phyloP scores from a whole-genome alignment of 2,329 filamentous ascomycete genomes.

The Colletotrichum gigasporum region DNA sequence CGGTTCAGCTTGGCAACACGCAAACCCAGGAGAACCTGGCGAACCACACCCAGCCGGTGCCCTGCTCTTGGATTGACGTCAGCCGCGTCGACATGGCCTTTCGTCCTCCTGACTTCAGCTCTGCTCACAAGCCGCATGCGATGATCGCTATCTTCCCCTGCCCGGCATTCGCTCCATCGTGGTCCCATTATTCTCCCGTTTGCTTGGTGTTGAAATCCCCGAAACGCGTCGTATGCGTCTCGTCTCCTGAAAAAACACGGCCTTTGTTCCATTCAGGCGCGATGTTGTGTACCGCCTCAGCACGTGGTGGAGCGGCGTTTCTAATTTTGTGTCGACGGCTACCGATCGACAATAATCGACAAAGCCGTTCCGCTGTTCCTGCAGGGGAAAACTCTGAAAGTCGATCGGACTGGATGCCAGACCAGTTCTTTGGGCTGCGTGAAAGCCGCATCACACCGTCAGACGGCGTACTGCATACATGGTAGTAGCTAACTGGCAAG shows the following conservation, averaged over 20 bases:
- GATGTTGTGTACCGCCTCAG: not conserved
- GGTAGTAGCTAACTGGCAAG: too few species aligned
- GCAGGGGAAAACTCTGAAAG: conserved; percentile 1
- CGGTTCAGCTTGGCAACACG: not conserved
- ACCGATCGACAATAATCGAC: conserved; percentile 14
- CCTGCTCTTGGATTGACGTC: conserved; percentile 19
- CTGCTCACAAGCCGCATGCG: not conserved
- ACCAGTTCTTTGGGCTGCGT: not conserved
- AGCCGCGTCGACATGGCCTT: not conserved
- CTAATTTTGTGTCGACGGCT: conserved; percentile 3
- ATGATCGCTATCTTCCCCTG: not conserved
- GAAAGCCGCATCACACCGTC: not conserved
- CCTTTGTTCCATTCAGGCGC: not conserved
- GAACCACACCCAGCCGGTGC: not conserved
- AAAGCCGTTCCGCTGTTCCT: conserved; percentile 14
- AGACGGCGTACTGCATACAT: not conserved
- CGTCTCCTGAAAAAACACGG: not conserved
- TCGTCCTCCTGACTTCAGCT: not conserved
- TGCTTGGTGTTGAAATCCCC: not conserved
- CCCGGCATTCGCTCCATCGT: not conserved
- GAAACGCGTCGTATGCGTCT: not conserved
- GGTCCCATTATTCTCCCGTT: not conserved
- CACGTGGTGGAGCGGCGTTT: conserved; percentile 1
- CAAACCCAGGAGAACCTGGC: not conserved
- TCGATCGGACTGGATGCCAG: too few species aligned